Conservation (phyloP, 2,329 filamentous ascomycete species). For the Cordyceps fumosorosea region DNA sequence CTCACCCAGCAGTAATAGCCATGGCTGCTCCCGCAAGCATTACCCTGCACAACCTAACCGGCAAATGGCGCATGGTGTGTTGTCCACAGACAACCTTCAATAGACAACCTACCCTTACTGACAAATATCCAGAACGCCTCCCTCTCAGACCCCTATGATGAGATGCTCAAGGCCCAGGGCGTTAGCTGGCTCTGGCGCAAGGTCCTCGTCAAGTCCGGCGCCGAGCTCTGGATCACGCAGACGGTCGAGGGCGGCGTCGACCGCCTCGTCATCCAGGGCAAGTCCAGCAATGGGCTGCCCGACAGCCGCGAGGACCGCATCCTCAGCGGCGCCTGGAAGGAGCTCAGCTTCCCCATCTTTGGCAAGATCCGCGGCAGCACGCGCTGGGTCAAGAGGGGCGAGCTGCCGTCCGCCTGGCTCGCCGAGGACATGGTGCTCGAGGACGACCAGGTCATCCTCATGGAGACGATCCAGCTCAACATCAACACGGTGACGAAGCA, state of each 20-base stretch:
- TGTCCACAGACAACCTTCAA: background rate
- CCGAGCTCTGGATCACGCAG: background rate
- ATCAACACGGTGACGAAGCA: background rate
- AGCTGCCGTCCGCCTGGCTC: background rate
- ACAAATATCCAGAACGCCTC: background rate
- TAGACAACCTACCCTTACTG: background rate
- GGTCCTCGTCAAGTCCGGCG: background rate
- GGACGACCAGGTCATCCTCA: background rate
- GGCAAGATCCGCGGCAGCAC: slow-evolving; percentile 4
- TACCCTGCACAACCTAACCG: background rate
- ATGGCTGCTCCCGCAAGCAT: background rate
- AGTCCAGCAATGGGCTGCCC: background rate
- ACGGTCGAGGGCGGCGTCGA: background rate
- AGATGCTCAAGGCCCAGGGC: slow-evolving; percentile 4
- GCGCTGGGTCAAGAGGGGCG: background rate
- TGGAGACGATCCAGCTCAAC: background rate
- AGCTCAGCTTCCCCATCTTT: slow-evolving; percentile 1
- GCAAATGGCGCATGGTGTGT: slow-evolving; percentile 1
- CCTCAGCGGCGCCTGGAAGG: background rate
- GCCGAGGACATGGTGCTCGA: slow-evolving; percentile 1
- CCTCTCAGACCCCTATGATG: background rate
- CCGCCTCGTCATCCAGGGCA: background rate
- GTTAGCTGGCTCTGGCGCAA: slow-evolving; percentile 7
- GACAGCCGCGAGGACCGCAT: background rate
- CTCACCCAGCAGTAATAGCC: too few species aligned